Evolutionary conservation across 139 green algal genomes (phyloP), one percentile per base, ranked within the genome.

Genomic region (Raphidocelis subcapitata): DNA sequence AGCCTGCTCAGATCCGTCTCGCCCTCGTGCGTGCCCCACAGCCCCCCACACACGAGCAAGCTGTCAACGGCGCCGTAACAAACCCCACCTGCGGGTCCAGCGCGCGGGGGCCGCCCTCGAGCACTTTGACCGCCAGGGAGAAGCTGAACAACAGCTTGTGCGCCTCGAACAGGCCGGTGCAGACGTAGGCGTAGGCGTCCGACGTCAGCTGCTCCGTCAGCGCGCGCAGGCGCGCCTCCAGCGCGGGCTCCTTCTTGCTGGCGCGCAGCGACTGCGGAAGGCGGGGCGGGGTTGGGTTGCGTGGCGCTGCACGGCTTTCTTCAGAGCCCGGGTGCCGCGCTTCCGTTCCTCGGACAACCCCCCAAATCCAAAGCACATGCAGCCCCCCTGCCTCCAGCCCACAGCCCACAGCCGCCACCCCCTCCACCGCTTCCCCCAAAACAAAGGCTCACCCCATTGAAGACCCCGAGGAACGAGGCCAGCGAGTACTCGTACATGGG

Each of bases 401-500:
- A 12, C 8, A 49, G 41, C 41, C 12, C 41, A 49, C 41, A 49
- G 41, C 41, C 41, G 12, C n/a, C n/a, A n/a, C n/a, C n/a, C n/a
- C n/a, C n/a, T n/a, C n/a, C n/a, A n/a, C n/a, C n/a, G n/a, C n/a
- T n/a, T n/a, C n/a, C n/a, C n/a, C n/a, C n/a, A n/a, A n/a, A n/a
- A n/a, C 47, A 56, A 18, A 15, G 47, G 47, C 47, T 29, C 35
- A 77, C 70, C 70, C 64, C 60, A 2, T 65, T 70, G 31, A 94
- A 94, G 18, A 96, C 91, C 5, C 76, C 84, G 5, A 96, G 87
- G 66, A 94, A 94, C 24, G 87, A 85, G 69, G 92, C 91, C 29
- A 96, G 84, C 33, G 81, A 67, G 83, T 86, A 90, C 68, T 90
- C 86, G 85, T 96, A 96, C 85, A 96, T 94, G 57, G 86, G 85